Base-by-base conservation (phyloP, 345 rosid species). In the Gossypium turneri region DNA sequence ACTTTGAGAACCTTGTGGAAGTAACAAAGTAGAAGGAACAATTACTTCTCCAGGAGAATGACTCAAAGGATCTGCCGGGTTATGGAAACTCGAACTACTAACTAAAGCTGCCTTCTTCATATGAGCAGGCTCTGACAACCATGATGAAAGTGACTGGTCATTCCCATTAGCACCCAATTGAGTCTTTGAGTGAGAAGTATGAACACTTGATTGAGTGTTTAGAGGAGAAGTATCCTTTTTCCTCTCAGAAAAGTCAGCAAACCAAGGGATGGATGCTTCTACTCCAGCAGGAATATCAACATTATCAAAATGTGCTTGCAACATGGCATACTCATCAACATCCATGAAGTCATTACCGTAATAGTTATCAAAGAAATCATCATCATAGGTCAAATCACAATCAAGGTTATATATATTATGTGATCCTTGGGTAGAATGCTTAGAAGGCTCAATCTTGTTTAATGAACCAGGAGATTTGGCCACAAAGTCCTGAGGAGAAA, bases 231-330 rank as follows among this genome's bases (percentile, higher is more conserved):
- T 44, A 9, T 77, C 77, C 60, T 71, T 24, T 67, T 78, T 73
- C 62, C 80, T 51, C 16, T 76, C 74, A 66, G 76, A 15, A 51
- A 84, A 81, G 79, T 78, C 76, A 2, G 85, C 68, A 73, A 89
- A 83, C 89, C 87, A 86, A 53, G 97, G 93, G 75, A 94, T 80
- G 2, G 91, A 27, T 47, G 86, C 89, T 84, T 94, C 98, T 79
- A 94, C 97, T 48, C 88, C 94, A 77, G 97, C 72, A 71, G 97
- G 95, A 60, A 91, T 59, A 82, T 90, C 86, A 75, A 83, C 84
- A 55, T 73, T 70, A 82, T 94, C 95, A 34, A 91, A 90, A 78
- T 87, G 86, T 25, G 86, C 86, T 88, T 92, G 97, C 74, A 91
- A 83, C 71, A 67, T 52, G 70, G 79, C 84, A 76, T 84, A 90